These are phyloP conservation scores for Calycina herbarum DNA, from an alignment of 2,329 filamentous ascomycete species.

Conservation along the genomic window DNA sequence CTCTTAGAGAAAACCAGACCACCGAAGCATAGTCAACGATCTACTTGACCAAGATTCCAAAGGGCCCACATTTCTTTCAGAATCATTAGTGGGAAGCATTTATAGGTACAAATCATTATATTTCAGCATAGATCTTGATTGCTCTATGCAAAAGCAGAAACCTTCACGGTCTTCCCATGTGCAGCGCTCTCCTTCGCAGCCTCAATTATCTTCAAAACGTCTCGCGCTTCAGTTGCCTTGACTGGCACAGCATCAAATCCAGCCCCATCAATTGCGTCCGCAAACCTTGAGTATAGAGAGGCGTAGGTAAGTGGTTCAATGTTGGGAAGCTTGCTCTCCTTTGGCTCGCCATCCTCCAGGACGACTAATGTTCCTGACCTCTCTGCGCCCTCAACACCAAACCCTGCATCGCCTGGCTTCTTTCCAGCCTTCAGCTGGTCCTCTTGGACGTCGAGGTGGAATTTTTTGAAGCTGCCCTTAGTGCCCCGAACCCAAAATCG, in stretches of 20 bases:
- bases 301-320: conserved; percentile 67
- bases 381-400: conserved; percentile 62
- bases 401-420: conserved; percentile 60
- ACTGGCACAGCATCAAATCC: conserved; percentile 55
- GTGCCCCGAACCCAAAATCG: conserved; percentile 77
- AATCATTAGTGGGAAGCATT: no score
- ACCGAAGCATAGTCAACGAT: not conserved
- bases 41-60: no score
- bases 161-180: conserved; percentile 42
- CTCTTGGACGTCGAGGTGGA: conserved; percentile 71
- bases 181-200: conserved; percentile 53
- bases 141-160: conserved; percentile 11
- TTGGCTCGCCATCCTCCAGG: conserved; percentile 50
- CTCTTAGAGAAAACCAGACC: not conserved
- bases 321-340: conserved; percentile 54
- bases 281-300: conserved; percentile 62
- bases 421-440: conserved; percentile 67
- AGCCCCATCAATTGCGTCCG: conserved; percentile 47
- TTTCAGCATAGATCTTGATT: not conserved
- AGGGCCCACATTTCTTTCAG: no score
- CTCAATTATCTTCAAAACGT: conserved; percentile 58
- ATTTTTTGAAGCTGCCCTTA: conserved; percentile 74
- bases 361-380: conserved; percentile 60
- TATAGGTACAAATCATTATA: not conserved
- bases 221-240: conserved; percentile 51